Evolutionary conservation across 1,284 basidiomycete genomes (phyloP), one percentile per base, ranked within the genome.

Genomic region (Pyrrhoderma noxium): DNA sequence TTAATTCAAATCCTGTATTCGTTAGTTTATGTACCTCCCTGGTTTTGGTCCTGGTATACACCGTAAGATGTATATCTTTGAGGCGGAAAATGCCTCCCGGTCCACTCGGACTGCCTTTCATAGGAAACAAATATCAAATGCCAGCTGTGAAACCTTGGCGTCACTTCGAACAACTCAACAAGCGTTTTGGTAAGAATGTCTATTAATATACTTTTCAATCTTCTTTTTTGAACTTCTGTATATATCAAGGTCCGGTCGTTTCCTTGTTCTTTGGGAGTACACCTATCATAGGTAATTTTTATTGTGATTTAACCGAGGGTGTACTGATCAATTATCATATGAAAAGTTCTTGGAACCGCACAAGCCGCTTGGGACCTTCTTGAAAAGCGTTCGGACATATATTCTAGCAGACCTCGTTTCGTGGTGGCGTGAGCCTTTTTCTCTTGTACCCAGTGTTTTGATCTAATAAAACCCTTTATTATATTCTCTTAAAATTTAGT

Each of bases 181-280:
- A 63, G 40, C 58, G 67, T 49, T 77, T 76, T 56, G 76, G 74
- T 73, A 53, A 39, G 65, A 52, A 2, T 37, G 14, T 21, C n/a
- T n/a, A n/a, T n/a, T n/a, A n/a, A n/a, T n/a, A n/a, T n/a, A n/a
- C n/a, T 11, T 37, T 16, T 37, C 35, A 37, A 11, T 37, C 16
- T 8, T 8, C 7, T 16, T 18, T 19, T 16, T 3, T n/a, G n/a
- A 47, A 34, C 37, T 14, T 3, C 7, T 19, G 31, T 31, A 23
- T 23, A 36, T 35, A 40, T 40, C 7, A 16, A 65, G 78, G 76
- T 1, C 71, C 79, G 1, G 72, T 80, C 25, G 67, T 79, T 21
- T 75, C 74, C 14, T 67, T 84, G 3, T 74, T 76, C 56, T 63
- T 80, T 27, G 76, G 76, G 2, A 67, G 67, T 9, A 76, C 75